phyloP scores from a whole-genome alignment of 306 rosid genomes.

The Castanea crenata region DNA sequence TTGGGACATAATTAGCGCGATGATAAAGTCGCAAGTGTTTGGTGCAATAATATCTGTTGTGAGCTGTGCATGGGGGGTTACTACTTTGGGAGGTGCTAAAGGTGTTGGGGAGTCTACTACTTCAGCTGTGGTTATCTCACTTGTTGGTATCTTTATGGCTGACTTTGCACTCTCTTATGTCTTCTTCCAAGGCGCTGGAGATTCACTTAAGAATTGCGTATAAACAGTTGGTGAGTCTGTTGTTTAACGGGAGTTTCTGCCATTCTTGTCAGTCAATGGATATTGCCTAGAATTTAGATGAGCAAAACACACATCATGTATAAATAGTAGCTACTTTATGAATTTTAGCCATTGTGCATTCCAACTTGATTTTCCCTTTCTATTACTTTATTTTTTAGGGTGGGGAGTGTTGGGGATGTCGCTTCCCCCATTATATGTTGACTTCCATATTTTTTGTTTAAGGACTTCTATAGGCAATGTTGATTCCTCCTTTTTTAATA shows the following conservation, averaged over 20 bases:
- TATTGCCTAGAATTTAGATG: background rate
- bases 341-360: too few species aligned
- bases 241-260: background rate
- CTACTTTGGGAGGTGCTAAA: conserved; percentile 93
- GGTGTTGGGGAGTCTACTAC: conserved; percentile 97
- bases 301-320: background rate
- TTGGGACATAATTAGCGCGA: conserved; percentile 90
- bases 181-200: conserved; percentile 96
- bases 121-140: conserved; percentile 92
- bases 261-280: background rate
- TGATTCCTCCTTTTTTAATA: too few species aligned
- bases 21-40: conserved; percentile 92
- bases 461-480: too few species aligned
- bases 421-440: too few species aligned
- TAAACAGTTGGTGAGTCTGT: conserved; percentile 29
- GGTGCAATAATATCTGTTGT: conserved; percentile 88
- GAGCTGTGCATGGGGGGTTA: conserved; percentile 96
- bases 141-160: conserved; percentile 89
- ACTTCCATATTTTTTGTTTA: too few species aligned
- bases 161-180: conserved; percentile 80
- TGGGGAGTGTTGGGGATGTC: too few species aligned
- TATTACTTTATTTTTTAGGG: too few species aligned
- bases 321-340: background rate
- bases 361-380: too few species aligned
- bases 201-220: conserved; percentile 73